Evolutionary conservation across 83 land plant genomes (phyloP).

Genomic region (Thuja plicata): DNA sequence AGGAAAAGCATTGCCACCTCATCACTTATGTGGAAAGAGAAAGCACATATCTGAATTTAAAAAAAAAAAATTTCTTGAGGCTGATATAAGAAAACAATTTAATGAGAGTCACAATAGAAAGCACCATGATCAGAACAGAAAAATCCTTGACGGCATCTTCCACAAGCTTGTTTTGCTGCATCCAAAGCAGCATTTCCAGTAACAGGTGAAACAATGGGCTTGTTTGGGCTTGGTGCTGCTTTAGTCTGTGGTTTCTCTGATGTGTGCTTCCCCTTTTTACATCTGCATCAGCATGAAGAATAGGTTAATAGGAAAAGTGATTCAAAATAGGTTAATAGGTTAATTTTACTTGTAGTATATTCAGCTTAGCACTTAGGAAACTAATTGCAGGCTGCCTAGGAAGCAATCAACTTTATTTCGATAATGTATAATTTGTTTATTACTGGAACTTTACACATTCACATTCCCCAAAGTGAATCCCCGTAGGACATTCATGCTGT

Average conservation of each 20-base stretch:
- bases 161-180: conserved; percentile 52
- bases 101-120: not conserved
- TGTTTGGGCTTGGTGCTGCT: conserved; percentile 47
- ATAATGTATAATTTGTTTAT: not conserved
- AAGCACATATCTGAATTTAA: too few relatives aligned
- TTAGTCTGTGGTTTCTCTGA: conserved; percentile 78
- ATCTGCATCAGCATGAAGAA: conserved; percentile 46
- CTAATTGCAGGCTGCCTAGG: not conserved
- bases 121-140: conserved; percentile 97
- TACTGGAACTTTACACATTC: not conserved
- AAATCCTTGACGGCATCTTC: conserved; percentile 88
- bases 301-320: conserved; percentile 5
- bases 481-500: not conserved
- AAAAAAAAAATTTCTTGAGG: too few relatives aligned
- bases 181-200: conserved; percentile 24
- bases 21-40: conserved; percentile 2
- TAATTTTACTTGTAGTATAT: not conserved
- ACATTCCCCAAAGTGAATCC: not conserved
- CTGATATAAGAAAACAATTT: not conserved
- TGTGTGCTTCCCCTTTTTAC: conserved; percentile 93
- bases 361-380: not conserved
- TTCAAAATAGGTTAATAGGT: too few relatives aligned
- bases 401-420: not conserved
- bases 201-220: conserved; percentile 25
- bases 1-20: conserved; percentile 5